Percentiles rank a stretch among this genome's conserved stretches.
phyloP scores from a whole-genome alignment of 352 stramenopile genomes.

The Globisporangium cylindrosporum region DNA sequence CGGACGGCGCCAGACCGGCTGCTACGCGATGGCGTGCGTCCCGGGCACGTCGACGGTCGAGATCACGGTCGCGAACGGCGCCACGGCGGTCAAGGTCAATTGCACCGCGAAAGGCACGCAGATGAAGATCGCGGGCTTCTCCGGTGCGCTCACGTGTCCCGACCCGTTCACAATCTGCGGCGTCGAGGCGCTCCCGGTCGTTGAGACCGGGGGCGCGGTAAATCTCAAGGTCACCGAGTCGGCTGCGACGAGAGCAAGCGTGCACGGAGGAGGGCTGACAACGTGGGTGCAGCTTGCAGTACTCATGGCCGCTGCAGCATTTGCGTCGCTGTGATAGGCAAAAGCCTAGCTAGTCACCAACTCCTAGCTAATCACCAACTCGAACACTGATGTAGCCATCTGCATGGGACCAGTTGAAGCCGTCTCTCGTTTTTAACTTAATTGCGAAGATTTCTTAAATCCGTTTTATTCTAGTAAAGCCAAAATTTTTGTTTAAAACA shows the following conservation, averaged over 20 bases:
- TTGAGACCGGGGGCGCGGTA: neutral
- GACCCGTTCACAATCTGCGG: slow-evolving; percentile 61
- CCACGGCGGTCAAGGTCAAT: slow-evolving; percentile 24
- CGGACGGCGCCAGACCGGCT: slow-evolving; percentile 59
- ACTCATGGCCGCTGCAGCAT: neutral
- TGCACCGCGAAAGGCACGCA: slow-evolving; percentile 44
- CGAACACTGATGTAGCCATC: no score
- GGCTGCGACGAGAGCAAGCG: neutral
- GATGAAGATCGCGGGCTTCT: slow-evolving; percentile 44
- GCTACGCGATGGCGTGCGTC: slow-evolving; percentile 72
- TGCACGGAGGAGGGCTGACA: neutral
- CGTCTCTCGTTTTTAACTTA: no score
- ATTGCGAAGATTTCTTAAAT: neutral
- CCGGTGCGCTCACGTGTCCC: slow-evolving; percentile 54
- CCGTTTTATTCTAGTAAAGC: neutral
- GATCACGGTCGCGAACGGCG: slow-evolving; percentile 33
- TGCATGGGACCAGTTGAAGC: no score
- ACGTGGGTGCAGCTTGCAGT: neutral
- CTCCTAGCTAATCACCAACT: no score
- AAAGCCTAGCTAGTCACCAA: no score
- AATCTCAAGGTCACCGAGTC: slow-evolving; percentile 3
- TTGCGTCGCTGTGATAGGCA: neutral
- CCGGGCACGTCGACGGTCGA: slow-evolving; percentile 29
- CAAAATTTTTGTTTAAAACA: neutral
- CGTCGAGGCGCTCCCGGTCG: neutral